phyloP scores from a whole-genome alignment of 139 green algal genomes.

The Astrephomene gubernaculifera region DNA sequence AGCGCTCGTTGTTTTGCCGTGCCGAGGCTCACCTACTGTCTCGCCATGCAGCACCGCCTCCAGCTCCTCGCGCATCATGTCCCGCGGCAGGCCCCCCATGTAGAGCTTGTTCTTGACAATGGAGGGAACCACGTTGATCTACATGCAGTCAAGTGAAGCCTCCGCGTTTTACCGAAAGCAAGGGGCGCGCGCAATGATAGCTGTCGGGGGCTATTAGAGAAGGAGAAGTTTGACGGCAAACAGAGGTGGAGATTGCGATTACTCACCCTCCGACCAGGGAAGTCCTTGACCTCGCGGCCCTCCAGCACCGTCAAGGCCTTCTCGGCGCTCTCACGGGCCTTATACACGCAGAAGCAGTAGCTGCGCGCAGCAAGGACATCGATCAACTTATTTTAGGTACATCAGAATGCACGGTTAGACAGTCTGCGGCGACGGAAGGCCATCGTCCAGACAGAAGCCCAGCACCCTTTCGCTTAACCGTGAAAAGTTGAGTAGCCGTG shows the following conservation, averaged over 20 bases:
- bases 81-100: conserved; percentile 85
- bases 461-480: too few species aligned
- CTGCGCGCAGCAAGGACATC: conserved; percentile 40
- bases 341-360: conserved; percentile 87
- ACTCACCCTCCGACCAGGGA: conserved; percentile 71
- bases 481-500: neutral
- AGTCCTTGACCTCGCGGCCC: conserved; percentile 65
- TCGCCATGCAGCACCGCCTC: conserved; percentile 44
- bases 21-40: conserved; percentile 36
- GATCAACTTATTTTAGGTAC: too few species aligned
- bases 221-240: too few species aligned
- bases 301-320: conserved; percentile 71
- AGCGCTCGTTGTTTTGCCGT: neutral
- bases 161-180: neutral
- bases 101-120: conserved; percentile 92
- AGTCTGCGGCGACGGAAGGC: too few species aligned
- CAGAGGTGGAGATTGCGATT: too few species aligned
- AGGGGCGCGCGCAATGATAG: too few species aligned
- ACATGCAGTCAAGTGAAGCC: neutral
- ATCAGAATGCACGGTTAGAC: too few species aligned
- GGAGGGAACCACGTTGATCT: conserved; percentile 57
- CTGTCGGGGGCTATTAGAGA: too few species aligned
- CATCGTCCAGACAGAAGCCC: too few species aligned
- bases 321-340: conserved; percentile 61
- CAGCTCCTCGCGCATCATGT: conserved; percentile 69